Conservation (phyloP, 345 rosid genomes). For the Streptanthus diversifolius region DNA sequence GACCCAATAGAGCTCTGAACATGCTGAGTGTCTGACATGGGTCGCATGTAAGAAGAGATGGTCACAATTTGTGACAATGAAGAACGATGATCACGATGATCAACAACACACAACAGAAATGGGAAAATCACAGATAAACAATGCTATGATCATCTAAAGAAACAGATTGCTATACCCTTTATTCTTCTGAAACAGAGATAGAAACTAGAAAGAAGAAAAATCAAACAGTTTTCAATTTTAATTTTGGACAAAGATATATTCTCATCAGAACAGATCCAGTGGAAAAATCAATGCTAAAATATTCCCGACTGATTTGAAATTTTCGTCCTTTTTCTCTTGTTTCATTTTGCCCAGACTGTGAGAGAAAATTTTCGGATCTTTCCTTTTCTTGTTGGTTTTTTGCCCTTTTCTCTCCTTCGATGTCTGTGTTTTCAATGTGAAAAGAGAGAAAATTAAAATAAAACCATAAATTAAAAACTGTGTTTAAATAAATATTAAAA, state of each 20-base stretch:
- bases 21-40: conserved; percentile 67
- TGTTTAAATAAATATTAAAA: not conserved
- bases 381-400: not conserved
- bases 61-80: conserved; percentile 5
- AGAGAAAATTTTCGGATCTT: conserved; percentile 26
- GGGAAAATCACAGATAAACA: not conserved
- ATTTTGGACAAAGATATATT: not conserved
- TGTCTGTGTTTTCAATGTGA: conserved; percentile 36
- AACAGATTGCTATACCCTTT: not conserved
- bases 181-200: conserved; percentile 1
- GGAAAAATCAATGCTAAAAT: conserved; percentile 28
- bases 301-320: conserved; percentile 31
- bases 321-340: not conserved
- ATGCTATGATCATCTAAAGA: conserved; percentile 2
- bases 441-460: not conserved
- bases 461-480: not conserved
- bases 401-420: conserved; percentile 22
- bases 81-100: conserved; percentile 11
- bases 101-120: not conserved
- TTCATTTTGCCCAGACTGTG: not conserved
- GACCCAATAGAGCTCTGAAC: conserved; percentile 51
- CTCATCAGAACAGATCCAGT: conserved; percentile 19
- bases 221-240: not conserved
- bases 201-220: not conserved
- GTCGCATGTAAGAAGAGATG: conserved; percentile 25